Evolutionary conservation across 768 basidiomycete species (phyloP), one percentile per base, ranked within the genome.

Genomic region (Pleurotus tuber-regium): DNA sequence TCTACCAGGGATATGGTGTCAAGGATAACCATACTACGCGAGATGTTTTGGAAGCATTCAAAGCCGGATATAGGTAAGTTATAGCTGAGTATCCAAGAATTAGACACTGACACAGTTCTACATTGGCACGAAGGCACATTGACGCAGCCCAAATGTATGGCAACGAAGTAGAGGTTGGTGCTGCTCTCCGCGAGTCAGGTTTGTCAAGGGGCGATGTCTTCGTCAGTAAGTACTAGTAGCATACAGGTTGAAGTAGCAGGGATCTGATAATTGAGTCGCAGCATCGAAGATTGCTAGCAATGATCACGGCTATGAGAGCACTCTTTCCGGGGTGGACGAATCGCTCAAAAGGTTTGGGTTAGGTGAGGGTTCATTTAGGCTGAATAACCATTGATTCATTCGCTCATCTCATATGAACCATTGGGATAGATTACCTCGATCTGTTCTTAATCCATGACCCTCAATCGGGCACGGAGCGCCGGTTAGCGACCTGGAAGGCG

Each of bases 401-500:
- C n/a, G n/a, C n/a, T n/a, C n/a, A n/a, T n/a, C n/a, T n/a, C n/a
- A n/a, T n/a, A n/a, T n/a, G n/a, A n/a, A n/a, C n/a, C n/a, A n/a
- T n/a, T n/a, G n/a, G n/a, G n/a, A 29, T 25, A 21, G 43, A 85
- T 19, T 84, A 85, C 59, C 68, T 86, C 30, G 89, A 92, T 66
- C 73, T 92, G 19, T 90, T 85, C 66, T 73, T 93, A 35, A 87
- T 92, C 26, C 89, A 93, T 56, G 83, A 86, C 53, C 84, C 91
- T 0, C 66, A 74, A 5, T 78, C 83, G 12, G 89, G 87, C 4
- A 78, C 73, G 18, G 75, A 82, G 53, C 71, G 70, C 24, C 84
- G 91, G 16, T 68, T 92, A n/a, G 78, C 72, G 16, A 84, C 87
- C 0, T 92, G 86, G 70, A 81, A 74, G 44, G 88, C 86, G 5